These are phyloP conservation scores for Mycena galopus DNA, from an alignment of 768 basidiomycete genomes.

Conservation along the genomic window DNA sequence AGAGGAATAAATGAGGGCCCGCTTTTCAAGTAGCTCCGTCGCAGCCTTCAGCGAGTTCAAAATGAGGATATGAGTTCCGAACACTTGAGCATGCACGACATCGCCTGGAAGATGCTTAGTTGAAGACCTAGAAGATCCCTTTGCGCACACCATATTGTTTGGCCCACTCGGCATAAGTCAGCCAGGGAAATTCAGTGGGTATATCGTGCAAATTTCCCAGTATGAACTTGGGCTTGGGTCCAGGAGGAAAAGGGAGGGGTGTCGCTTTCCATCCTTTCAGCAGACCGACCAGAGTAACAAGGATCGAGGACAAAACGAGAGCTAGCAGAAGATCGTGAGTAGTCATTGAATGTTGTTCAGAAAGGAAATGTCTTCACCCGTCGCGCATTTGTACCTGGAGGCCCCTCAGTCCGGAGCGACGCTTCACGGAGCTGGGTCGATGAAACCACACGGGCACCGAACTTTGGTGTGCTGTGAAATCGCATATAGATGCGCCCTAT, in stretches of 20 bases:
- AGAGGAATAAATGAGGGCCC: slow-evolving; percentile 5
- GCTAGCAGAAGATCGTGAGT: background rate
- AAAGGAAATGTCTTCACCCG: too few relatives aligned
- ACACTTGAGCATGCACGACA: background rate
- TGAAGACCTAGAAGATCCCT: background rate
- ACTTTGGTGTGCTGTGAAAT: too few relatives aligned
- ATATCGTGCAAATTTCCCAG: slow-evolving; percentile 42
- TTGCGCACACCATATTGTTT: slow-evolving; percentile 43
- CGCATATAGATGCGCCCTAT: too few relatives aligned
- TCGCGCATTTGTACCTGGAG: too few relatives aligned
- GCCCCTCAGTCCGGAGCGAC: too few relatives aligned
- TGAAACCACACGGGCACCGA: too few relatives aligned
- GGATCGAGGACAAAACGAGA: background rate
- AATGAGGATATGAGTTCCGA: slow-evolving; percentile 3
- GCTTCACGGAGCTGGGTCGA: too few relatives aligned
- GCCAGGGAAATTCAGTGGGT: slow-evolving; percentile 46
- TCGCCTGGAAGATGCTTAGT: background rate
- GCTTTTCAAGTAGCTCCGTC: slow-evolving; percentile 3
- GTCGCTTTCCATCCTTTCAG: slow-evolving; percentile 25
- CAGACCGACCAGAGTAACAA: background rate
- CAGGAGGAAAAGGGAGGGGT: slow-evolving; percentile 42
- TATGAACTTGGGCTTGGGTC: slow-evolving; percentile 37
- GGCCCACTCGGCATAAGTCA: slow-evolving; percentile 49
- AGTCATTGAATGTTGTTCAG: background rate
- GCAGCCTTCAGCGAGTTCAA: slow-evolving; percentile 13